A percentile compares a stretch with the other conserved stretches of the same genome.
Conservation (phyloP, 208 protist genomes). For the Acanthamoeba quina region DNA sequence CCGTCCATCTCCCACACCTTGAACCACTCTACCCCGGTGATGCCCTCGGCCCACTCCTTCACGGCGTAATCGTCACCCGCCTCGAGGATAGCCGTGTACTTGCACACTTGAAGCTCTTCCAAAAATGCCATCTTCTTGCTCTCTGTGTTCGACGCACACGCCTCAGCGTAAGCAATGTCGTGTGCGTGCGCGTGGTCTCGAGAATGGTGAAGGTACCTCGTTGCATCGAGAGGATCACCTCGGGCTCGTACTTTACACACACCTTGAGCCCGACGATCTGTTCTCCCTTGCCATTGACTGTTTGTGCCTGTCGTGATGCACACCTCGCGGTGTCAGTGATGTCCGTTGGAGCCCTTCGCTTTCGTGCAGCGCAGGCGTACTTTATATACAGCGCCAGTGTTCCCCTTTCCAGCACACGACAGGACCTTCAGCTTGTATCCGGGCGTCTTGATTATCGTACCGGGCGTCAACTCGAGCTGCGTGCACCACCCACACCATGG, state of each 20-base stretch:
- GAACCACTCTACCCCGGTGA: constrained; percentile 68
- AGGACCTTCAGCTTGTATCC: constrained; percentile 59
- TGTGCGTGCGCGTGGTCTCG: background rate
- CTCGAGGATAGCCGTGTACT: constrained; percentile 68
- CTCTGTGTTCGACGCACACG: constrained; percentile 8
- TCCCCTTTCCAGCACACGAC: constrained; percentile 60
- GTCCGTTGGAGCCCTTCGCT: background rate
- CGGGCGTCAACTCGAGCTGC: background rate
- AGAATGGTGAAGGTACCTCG: background rate
- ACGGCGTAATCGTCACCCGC: constrained; percentile 67
- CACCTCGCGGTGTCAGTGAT: background rate
- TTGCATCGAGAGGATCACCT: constrained; percentile 65
- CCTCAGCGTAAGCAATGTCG: too few relatives aligned
- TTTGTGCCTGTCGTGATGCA: background rate
- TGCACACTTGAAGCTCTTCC: constrained; percentile 35
- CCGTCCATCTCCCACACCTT: constrained; percentile 6
- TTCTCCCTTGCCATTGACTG: background rate
- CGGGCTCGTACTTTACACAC: constrained; percentile 73
- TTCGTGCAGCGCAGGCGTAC: background rate
- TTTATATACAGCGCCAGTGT: constrained; percentile 75
- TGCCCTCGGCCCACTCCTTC: constrained; percentile 71
- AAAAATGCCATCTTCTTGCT: constrained; percentile 69
- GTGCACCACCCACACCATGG: background rate
- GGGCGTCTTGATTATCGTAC: constrained; percentile 15
- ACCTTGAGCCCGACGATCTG: constrained; percentile 68